Conservation (phyloP, 1,284 basidiomycete species). For the Puccinia sorghi region DNA sequence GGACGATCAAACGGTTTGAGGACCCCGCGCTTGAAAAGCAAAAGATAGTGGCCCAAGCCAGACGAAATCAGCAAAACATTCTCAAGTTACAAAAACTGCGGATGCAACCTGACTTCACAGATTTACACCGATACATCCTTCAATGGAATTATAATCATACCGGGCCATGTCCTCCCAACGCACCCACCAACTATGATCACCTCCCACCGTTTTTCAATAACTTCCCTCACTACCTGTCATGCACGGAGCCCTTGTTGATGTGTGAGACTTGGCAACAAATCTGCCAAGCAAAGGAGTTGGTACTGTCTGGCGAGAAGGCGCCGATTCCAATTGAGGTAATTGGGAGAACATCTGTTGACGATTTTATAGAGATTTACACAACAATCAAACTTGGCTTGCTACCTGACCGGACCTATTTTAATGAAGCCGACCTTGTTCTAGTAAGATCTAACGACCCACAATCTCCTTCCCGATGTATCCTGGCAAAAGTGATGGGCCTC, state of each 20-base stretch:
- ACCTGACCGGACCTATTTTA: constrained; percentile 47
- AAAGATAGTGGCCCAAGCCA: constrained; percentile 58
- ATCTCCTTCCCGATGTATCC: constrained; percentile 52
- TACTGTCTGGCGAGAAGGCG: constrained; percentile 61
- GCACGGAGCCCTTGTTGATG: constrained; percentile 84
- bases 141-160: constrained; percentile 80
- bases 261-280: constrained; percentile 93
- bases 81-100: constrained; percentile 66
- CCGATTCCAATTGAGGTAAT: constrained; percentile 66
- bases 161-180: constrained; percentile 63
- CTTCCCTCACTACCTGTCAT: constrained; percentile 69
- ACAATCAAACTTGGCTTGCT: constrained; percentile 59
- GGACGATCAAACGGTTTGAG: constrained; percentile 46
- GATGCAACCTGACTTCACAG: constrained; percentile 77
- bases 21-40: constrained; percentile 42
- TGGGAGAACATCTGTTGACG: constrained; percentile 68
- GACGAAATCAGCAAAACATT: constrained; percentile 67
- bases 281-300: constrained; percentile 69
- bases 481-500: constrained; percentile 80
- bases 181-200: constrained; percentile 62
- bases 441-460: constrained; percentile 32
- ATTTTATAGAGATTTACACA: constrained; percentile 73
- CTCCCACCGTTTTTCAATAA: constrained; percentile 71
- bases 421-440: constrained; percentile 50
- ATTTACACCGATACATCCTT: constrained; percentile 76